Percentiles rank a stretch among this genome's conserved stretches.
Evolutionary conservation across 2,329 filamentous ascomycete species (phyloP).

Genomic region (Cladosporium sp.): DNA sequence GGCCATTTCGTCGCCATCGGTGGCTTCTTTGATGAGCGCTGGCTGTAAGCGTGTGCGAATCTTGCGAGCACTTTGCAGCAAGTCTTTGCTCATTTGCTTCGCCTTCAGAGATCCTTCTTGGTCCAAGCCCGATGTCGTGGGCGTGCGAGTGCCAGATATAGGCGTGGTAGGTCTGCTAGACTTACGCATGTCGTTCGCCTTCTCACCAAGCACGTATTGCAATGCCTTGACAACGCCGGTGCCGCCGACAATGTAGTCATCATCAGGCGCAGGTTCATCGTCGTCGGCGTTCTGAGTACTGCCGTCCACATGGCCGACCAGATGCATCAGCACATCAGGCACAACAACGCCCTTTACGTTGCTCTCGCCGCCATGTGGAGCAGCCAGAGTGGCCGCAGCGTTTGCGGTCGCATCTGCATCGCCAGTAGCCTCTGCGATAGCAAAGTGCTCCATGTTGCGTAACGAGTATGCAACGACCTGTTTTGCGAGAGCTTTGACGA

Average conservation of each 20-base stretch:
- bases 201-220: slow-evolving; percentile 82
- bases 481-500: slow-evolving; percentile 86
- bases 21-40: slow-evolving; percentile 71
- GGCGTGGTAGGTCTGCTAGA: slow-evolving; percentile 34
- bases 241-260: slow-evolving; percentile 93
- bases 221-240: slow-evolving; percentile 94
- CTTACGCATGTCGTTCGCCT: slow-evolving; percentile 47
- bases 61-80: slow-evolving; percentile 82
- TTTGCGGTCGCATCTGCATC: slow-evolving; percentile 36
- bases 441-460: slow-evolving; percentile 78
- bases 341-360: slow-evolving; percentile 57
- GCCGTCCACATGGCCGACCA: slow-evolving; percentile 68
- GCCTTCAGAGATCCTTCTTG: slow-evolving; percentile 56
- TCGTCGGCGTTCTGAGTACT: slow-evolving; percentile 52
- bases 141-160: slow-evolving; percentile 45
- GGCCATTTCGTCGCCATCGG: slow-evolving; percentile 66
- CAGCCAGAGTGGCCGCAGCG: slow-evolving; percentile 40
- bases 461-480: slow-evolving; percentile 94
- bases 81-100: slow-evolving; percentile 88
- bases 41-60: slow-evolving; percentile 80
- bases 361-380: slow-evolving; percentile 43
- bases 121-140: slow-evolving; percentile 25
- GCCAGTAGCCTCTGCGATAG: slow-evolving; percentile 58
- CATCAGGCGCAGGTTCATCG: slow-evolving; percentile 69
- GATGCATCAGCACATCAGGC: slow-evolving; percentile 79